These are phyloP conservation scores for Psilocybe azurescens DNA, from an alignment of 768 basidiomycete genomes.

Conservation along the genomic window DNA sequence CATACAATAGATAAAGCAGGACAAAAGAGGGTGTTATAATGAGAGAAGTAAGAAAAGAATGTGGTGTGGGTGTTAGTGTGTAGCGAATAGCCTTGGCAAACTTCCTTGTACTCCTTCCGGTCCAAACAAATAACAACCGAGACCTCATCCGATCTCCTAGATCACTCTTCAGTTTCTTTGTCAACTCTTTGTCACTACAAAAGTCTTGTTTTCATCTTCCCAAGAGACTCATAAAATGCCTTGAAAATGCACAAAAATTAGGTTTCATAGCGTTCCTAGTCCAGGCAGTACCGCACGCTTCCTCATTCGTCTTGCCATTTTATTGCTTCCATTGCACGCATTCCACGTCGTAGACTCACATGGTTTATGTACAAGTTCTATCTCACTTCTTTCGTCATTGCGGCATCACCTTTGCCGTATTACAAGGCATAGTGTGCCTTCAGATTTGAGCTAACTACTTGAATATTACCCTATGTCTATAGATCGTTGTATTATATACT, in stretches of 20 bases:
- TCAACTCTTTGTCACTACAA: not conserved
- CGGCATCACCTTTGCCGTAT: not conserved
- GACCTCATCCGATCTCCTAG: not conserved
- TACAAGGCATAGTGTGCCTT: not conserved
- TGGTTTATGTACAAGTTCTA: not conserved
- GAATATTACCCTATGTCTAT: not conserved
- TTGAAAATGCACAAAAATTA: not conserved
- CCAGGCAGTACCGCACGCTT: not conserved
- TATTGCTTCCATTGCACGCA: not conserved
- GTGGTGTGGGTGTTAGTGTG: constrained; percentile 15
- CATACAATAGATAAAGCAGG: constrained; percentile 24
- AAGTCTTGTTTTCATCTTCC: no score
- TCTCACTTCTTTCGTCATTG: not conserved
- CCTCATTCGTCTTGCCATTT: not conserved
- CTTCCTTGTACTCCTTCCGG: not conserved
- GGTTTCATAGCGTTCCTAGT: no score
- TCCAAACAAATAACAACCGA: constrained; percentile 16
- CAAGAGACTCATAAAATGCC: not conserved
- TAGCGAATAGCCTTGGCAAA: constrained; percentile 5
- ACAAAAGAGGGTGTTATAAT: constrained; percentile 18
- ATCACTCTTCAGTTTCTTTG: not conserved
- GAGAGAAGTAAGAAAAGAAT: constrained; percentile 20
- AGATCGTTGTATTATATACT: not conserved
- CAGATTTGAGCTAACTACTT: not conserved
- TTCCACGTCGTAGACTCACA: not conserved